Percentiles rank a stretch among this genome's conserved stretches.
Evolutionary conservation across 139 green algal species (phyloP).

Genomic region (Chlamydomonas sp.): DNA sequence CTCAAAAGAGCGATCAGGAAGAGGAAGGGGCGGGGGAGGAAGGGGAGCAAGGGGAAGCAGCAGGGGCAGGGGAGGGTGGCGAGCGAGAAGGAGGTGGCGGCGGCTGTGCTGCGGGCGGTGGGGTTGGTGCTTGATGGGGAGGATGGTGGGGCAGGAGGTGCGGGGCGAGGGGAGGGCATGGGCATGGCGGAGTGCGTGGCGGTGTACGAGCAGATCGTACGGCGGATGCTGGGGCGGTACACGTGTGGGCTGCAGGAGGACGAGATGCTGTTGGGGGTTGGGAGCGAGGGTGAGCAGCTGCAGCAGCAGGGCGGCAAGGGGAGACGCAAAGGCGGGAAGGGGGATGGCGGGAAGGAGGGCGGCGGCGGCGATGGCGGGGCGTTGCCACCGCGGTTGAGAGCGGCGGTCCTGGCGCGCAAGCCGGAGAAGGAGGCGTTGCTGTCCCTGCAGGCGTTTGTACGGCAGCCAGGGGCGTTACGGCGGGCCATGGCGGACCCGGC

Average conservation of each 20-base stretch:
- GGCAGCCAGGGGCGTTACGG: too few relatives aligned
- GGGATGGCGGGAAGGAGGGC: background rate
- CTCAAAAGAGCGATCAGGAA: background rate
- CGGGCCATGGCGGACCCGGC: background rate
- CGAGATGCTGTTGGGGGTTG: slow-evolving; percentile 20
- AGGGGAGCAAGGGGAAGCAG: background rate
- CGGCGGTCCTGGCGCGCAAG: slow-evolving; percentile 21
- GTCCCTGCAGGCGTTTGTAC: background rate
- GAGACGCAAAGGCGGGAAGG: background rate
- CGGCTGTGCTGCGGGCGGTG: background rate
- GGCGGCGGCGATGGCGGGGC: background rate
- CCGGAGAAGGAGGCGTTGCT: slow-evolving; percentile 29
- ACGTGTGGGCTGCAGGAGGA: slow-evolving; percentile 41
- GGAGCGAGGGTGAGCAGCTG: background rate
- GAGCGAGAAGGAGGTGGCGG: background rate
- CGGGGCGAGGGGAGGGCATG: background rate
- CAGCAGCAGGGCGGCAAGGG: background rate
- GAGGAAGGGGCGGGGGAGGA: background rate
- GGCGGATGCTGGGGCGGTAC: slow-evolving; percentile 47
- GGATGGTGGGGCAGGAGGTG: background rate
- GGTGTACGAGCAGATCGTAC: slow-evolving; percentile 7
- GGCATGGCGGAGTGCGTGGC: background rate
- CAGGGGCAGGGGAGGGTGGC: background rate
- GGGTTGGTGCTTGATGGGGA: background rate
- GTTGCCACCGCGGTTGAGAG: background rate